These are phyloP conservation scores for Triticum timopheevii DNA, from an alignment of 176 grass and related monocot genomes.

Conservation along the genomic window DNA sequence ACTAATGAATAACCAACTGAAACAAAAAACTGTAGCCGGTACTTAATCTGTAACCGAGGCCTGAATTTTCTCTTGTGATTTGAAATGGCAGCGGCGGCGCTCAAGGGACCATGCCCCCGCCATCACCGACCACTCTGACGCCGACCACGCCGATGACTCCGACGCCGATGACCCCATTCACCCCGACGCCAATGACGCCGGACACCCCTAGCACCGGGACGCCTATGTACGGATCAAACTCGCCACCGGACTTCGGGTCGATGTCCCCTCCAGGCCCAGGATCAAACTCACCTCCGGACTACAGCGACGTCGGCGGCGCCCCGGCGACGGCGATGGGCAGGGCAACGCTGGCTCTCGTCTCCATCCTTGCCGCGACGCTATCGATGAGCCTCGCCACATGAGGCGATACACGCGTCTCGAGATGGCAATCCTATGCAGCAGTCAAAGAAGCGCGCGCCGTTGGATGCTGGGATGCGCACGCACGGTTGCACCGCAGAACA, in stretches of 20 bases:
- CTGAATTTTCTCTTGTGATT: background rate
- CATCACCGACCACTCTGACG: slow-evolving; percentile 33
- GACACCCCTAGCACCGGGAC: slow-evolving; percentile 28
- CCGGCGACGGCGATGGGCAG: background rate
- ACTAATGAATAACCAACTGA: background rate
- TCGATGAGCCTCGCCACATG: slow-evolving; percentile 31
- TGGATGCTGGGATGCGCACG: slow-evolving; percentile 10
- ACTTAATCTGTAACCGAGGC: background rate
- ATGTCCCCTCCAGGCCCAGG: slow-evolving; percentile 30
- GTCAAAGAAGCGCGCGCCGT: slow-evolving; percentile 16
- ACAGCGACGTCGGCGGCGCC: slow-evolving; percentile 48
- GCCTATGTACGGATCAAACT: slow-evolving; percentile 31
- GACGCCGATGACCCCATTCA: slow-evolving; percentile 13
- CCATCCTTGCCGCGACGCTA: slow-evolving; percentile 32
- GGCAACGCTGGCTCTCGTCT: slow-evolving; percentile 13
- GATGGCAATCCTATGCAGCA: slow-evolving; percentile 11
- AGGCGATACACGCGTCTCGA: background rate
- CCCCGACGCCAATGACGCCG: slow-evolving; percentile 29
- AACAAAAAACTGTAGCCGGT: background rate
- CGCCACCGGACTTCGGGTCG: slow-evolving; percentile 37
- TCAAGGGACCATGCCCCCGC: slow-evolving; percentile 41
- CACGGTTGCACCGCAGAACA: background rate
- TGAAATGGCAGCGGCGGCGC: slow-evolving; percentile 26
- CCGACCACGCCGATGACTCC: slow-evolving; percentile 4
- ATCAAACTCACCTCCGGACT: slow-evolving; percentile 48